Conservation (phyloP, 306 rosid genomes). For the Urtica urens region DNA sequence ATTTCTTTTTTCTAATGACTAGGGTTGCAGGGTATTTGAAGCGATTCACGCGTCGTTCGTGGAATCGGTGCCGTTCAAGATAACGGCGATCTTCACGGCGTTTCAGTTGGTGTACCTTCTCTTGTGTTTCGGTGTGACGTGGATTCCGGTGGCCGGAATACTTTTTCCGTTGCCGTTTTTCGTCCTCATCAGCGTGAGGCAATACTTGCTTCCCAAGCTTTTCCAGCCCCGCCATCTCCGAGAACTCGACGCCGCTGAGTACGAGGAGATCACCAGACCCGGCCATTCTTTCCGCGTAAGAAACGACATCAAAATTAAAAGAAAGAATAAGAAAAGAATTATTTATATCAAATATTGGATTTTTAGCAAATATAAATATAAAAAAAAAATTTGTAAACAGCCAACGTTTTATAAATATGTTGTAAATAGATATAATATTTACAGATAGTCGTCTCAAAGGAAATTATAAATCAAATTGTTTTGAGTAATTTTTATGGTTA, state of each 20-base stretch:
- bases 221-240: slow-evolving; percentile 38
- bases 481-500: no score
- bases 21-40: slow-evolving; percentile 47
- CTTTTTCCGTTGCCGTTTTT: slow-evolving; percentile 77
- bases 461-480: no score
- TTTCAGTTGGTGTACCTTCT: slow-evolving; percentile 60
- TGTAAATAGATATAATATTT: no score
- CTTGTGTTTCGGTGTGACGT: slow-evolving; percentile 62
- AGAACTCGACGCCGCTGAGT: slow-evolving; percentile 76
- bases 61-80: slow-evolving; percentile 58
- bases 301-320: neutral
- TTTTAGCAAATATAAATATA: no score
- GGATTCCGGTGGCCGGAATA: slow-evolving; percentile 87
- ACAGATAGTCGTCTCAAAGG: no score
- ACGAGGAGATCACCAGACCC: slow-evolving; percentile 54
- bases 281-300: slow-evolving; percentile 33
- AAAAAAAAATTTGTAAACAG: no score
- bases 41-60: slow-evolving; percentile 68
- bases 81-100: slow-evolving; percentile 44
- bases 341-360: no score
- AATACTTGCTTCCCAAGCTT: slow-evolving; percentile 55
- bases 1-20: neutral
- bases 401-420: no score
- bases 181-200: slow-evolving; percentile 54
- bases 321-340: no score